phyloP scores from a whole-genome alignment of 1,284 basidiomycete genomes.

The Sanghuangporus baumii region DNA sequence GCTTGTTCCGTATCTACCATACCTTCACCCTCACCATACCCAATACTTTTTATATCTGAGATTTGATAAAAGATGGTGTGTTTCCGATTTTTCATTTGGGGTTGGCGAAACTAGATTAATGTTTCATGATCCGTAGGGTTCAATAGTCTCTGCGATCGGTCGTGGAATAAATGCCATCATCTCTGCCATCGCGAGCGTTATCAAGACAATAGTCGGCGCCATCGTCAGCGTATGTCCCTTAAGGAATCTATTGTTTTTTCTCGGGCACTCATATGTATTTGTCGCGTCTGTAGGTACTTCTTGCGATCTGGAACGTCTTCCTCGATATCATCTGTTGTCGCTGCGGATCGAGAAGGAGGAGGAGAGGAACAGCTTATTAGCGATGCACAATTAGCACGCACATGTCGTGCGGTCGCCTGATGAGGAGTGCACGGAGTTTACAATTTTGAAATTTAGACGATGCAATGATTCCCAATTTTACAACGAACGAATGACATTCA shows the following conservation, averaged over 20 bases:
- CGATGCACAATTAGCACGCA: not conserved
- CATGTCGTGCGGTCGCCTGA: too few relatives aligned
- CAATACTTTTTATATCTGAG: not conserved
- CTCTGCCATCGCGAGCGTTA: slow-evolving; percentile 47
- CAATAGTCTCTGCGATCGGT: slow-evolving; percentile 57
- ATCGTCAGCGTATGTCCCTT: slow-evolving; percentile 46
- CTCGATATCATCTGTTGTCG: slow-evolving; percentile 57
- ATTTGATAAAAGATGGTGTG: not conserved
- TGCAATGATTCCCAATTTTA: too few relatives aligned
- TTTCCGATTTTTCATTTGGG: not conserved
- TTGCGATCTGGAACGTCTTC: slow-evolving; percentile 57
- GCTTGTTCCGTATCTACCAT: too few relatives aligned
- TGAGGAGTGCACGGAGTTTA: too few relatives aligned
- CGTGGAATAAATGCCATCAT: slow-evolving; percentile 49
- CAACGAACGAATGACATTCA: too few relatives aligned
- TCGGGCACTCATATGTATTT: not conserved
- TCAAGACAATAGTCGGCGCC: slow-evolving; percentile 51
- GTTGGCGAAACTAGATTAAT: not conserved
- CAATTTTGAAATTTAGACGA: too few relatives aligned
- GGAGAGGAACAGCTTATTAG: slow-evolving; percentile 19
- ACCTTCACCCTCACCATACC: not conserved
- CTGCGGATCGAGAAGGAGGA: slow-evolving; percentile 34
- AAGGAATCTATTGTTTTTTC: not conserved
- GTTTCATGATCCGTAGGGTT: slow-evolving; percentile 35
- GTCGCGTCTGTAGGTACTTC: slow-evolving; percentile 38